Evolutionary conservation across 1,284 basidiomycete species (phyloP), one percentile per base, ranked within the genome.

Genomic region (Anthracocystis walkeri): DNA sequence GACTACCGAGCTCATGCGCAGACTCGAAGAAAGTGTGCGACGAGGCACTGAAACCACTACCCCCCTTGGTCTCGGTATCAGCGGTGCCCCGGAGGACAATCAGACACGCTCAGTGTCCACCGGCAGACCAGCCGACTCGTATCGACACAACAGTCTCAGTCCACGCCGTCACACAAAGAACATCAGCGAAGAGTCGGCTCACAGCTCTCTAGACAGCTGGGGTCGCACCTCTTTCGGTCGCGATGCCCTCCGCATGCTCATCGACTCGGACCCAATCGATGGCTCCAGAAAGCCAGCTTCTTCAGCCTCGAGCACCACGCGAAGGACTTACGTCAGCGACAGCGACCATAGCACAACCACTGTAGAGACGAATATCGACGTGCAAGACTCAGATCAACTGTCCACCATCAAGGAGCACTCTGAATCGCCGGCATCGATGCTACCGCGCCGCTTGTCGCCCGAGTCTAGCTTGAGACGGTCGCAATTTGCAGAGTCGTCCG

Each of bases 121-220:
- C 16, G 33, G 20, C 23, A 38, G 38, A 25, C 16, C 38, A 23
- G 52, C n/a, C 18, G 20, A 33, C 20, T 18, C 54, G 8, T 3
- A 41, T 1, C 21, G n/a, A 8, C 42, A 35, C 50, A 54, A 29
- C 57, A 53, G 57, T 35, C 21, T 49, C 42, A 45, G 18, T 23
- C 20, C 60, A 5, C 53, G 44, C 41, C 50, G 44, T 16, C 68
- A 71, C 44, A 51, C 53, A 35, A 75, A 68, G 35, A 56, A 67
- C 0, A 52, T 46, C 58, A 75, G 73, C 49, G 63, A 71, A 11
- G 33, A 41, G 35, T 75, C 73, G 2, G 51, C 20, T 16, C 60
- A 45, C 48, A 75, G 68, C 48, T 75, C 73, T 10, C n/a, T 23
- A 14, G 65, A 71, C 41, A 75, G 73, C 44, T 71, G 73, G 65